These are phyloP conservation scores for Citrus cavaleriei DNA, from an alignment of 345 rosid species.

Conservation along the genomic window DNA sequence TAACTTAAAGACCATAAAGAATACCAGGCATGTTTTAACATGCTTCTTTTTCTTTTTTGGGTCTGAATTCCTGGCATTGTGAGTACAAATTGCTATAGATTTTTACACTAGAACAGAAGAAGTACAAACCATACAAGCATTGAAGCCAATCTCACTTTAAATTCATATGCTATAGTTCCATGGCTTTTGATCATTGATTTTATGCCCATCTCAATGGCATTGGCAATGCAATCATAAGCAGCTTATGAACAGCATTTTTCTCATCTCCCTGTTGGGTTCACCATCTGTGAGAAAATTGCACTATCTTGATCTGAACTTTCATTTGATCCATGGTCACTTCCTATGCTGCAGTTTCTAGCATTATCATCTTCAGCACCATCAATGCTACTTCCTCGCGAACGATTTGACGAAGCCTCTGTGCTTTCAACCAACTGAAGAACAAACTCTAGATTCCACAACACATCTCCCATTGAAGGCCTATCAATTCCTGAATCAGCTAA, in stretches of 20 bases:
- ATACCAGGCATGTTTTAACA: neutral
- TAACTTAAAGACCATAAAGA: neutral
- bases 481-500: constrained; percentile 44
- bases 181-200: neutral
- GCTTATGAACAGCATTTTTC: neutral
- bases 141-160: neutral
- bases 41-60: neutral
- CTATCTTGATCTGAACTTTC: constrained; percentile 26
- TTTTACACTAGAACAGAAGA: neutral
- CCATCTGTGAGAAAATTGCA: constrained; percentile 57
- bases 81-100: neutral
- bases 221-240: neutral
- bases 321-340: constrained; percentile 30
- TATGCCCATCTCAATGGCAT: neutral
- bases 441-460: constrained; percentile 66
- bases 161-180: constrained; percentile 11
- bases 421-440: constrained; percentile 58
- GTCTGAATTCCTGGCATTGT: neutral
- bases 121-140: neutral
- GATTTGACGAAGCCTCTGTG: constrained; percentile 29
- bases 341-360: constrained; percentile 13
- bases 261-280: constrained; percentile 59
- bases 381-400: constrained; percentile 13
- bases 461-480: constrained; percentile 74
- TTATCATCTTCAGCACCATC: constrained; percentile 21